A percentile compares a stretch with the other conserved stretches of the same genome.
Evolutionary conservation across 2,329 filamentous ascomycete species (phyloP).

Genomic region (Botrytis galanthina): DNA sequence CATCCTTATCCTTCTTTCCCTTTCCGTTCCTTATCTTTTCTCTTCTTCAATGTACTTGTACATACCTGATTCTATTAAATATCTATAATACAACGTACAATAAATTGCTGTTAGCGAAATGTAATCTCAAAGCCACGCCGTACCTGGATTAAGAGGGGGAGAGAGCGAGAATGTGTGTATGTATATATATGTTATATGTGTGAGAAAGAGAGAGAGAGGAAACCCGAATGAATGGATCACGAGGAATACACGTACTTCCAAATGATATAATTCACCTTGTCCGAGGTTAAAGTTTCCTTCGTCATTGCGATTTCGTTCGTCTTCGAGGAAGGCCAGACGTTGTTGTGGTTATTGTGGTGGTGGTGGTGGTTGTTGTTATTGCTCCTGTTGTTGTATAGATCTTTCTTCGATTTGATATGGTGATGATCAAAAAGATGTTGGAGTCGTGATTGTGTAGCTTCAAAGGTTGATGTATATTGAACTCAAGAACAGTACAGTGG

Average conservation of each 20-base stretch:
- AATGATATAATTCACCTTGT: constrained; percentile 68
- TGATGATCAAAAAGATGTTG: background rate
- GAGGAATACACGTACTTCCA: constrained; percentile 58
- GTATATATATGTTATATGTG: background rate
- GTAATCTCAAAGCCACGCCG: constrained; percentile 21
- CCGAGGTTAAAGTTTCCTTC: constrained; percentile 53
- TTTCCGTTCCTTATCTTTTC: background rate
- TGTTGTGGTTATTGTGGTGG: too few relatives aligned
- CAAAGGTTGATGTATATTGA: background rate
- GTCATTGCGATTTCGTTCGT: constrained; percentile 30
- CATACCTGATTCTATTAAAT: constrained; percentile 40
- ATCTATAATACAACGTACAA: constrained; percentile 33
- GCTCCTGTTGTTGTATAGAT: background rate
- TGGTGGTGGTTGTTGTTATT: background rate
- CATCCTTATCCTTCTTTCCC: background rate
- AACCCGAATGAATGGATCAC: constrained; percentile 33
- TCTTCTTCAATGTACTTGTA: constrained; percentile 18
- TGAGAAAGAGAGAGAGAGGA: background rate
- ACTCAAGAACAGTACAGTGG: background rate
- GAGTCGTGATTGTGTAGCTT: constrained; percentile 5
- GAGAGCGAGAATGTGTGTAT: background rate
- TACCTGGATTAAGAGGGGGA: constrained; percentile 22
- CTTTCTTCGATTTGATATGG: background rate
- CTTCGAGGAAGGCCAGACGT: background rate
- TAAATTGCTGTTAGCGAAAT: constrained; percentile 35